Percentiles rank a stretch among this genome's conserved stretches.
Evolutionary conservation across 805 yeast species (phyloP).

Genomic region (Tetrapisispora arboricola): DNA sequence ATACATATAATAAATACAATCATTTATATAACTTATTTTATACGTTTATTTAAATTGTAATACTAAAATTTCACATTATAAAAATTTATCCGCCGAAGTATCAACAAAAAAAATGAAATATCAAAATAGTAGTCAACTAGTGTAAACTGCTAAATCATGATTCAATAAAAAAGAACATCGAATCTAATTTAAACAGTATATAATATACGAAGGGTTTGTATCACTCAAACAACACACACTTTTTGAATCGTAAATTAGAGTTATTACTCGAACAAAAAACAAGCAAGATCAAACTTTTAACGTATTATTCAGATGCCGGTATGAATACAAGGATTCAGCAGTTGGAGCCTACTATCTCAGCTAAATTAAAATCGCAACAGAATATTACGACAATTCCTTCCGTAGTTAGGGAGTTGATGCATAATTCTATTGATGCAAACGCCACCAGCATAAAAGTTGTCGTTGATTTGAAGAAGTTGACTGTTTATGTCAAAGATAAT

Average conservation of each 20-base stretch:
- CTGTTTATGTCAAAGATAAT: constrained; percentile 46
- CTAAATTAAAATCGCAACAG: constrained; percentile 27
- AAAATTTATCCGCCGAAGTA: constrained; percentile 1
- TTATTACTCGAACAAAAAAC: background rate
- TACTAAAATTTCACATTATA: background rate
- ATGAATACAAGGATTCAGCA: constrained; percentile 12
- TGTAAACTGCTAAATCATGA: no score
- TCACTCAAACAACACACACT: no score
- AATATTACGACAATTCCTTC: constrained; percentile 30
- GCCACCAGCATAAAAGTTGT: constrained; percentile 33
- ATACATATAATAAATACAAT: background rate
- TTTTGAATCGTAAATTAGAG: no score
- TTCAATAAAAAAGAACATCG: no score
- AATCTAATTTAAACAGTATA: no score
- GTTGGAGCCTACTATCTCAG: constrained; percentile 10
- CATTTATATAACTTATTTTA: background rate
- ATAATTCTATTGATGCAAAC: constrained; percentile 46
- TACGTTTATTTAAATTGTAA: background rate
- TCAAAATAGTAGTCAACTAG: no score
- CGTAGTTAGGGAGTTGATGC: constrained; percentile 41
- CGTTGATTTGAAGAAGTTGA: constrained; percentile 29
- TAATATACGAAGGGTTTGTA: no score
- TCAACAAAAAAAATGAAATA: no score
- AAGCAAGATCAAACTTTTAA: no score
- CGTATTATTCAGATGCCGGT: background rate